Base-by-base conservation (phyloP, 768 basidiomycete species). In the Mycena maculata region DNA sequence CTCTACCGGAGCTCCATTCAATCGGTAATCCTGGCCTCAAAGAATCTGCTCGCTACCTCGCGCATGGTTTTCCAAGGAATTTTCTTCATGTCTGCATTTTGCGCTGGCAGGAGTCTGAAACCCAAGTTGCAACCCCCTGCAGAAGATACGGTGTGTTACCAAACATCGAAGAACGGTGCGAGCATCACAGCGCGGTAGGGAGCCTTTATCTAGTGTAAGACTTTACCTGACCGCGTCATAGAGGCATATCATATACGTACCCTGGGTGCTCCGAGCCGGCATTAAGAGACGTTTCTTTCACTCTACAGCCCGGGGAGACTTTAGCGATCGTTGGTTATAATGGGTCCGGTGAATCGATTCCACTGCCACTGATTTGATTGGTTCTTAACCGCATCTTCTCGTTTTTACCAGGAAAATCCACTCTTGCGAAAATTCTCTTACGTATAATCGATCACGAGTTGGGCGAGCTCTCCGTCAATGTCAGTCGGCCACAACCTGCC, bases 351-450 rank as follows among this genome's bases (percentile, higher is more conserved):
- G 76, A 76, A 83, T 76, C 73, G 52, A 67, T 72, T 48, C 30
- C 39, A 31, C 38, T 54, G 69, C 74, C 60, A 59, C 50, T 58
- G 65, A 68, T 61, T 23, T 42, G 53, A 30, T 69, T 63, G 48
- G 68, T 58, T 59, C 63, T 69, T 60, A 48, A 48, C 28, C 65
- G 16, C 41, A 52, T 65, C 28, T 42, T 36, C n/a, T n/a, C n/a
- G n/a, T n/a, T n/a, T n/a, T n/a, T n/a, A n/a, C n/a, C 71, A 94
- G 92, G 93, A 28, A 96, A 96, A 82, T 93, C 93, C 10, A 96
- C 94, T 1, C 87, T 96, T 48, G 92, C 93, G 3, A 93, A 93
- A 72, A 84, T 94, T 50, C 80, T 96, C 28, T 83, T 95, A 20
- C 90, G 94, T 47, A 89, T 96, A 66, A 75, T 89, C 60, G 93